These are phyloP conservation scores for Crithidia fasciculata DNA, from an alignment of 208 protist species.

Conservation along the genomic window DNA sequence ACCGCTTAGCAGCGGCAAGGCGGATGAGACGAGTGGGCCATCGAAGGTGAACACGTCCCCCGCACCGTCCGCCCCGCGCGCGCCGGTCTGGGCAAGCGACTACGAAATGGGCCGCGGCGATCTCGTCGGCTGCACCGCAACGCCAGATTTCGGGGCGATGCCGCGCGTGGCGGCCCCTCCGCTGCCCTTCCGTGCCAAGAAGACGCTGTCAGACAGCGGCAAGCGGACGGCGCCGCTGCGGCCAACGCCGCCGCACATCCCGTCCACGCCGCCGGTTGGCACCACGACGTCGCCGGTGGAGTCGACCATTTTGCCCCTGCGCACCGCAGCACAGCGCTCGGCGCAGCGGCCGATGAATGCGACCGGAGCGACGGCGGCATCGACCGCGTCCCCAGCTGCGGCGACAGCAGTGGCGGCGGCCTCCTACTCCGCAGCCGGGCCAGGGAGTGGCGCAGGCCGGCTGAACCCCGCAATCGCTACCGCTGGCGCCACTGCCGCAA, in stretches of 20 bases:
- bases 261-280: conserved; percentile 9
- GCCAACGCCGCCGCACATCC: not conserved
- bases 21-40: not conserved
- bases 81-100: conserved; percentile 26
- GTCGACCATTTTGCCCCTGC: conserved; percentile 16
- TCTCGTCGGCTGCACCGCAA: conserved; percentile 3
- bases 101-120: conserved; percentile 23
- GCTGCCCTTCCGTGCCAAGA: conserved; percentile 9
- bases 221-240: conserved; percentile 1
- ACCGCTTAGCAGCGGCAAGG: not conserved
- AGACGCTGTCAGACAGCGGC: conserved; percentile 16
- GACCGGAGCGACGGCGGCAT: too few species aligned
- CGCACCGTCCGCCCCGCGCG: conserved; percentile 2
- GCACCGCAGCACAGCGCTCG: conserved; percentile 5
- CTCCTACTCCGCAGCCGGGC: too few species aligned
- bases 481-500: not conserved
- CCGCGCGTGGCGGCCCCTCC: conserved; percentile 18
- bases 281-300: conserved; percentile 22
- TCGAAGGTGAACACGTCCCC: conserved; percentile 21
- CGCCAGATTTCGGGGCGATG: conserved; percentile 21
- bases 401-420: too few species aligned
- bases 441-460: not conserved
- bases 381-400: too few species aligned
- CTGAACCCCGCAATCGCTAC: not conserved
- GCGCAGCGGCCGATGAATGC: not conserved